Conservation (phyloP, 176 grass and related monocot species). For the Elymus sibiricus region DNA sequence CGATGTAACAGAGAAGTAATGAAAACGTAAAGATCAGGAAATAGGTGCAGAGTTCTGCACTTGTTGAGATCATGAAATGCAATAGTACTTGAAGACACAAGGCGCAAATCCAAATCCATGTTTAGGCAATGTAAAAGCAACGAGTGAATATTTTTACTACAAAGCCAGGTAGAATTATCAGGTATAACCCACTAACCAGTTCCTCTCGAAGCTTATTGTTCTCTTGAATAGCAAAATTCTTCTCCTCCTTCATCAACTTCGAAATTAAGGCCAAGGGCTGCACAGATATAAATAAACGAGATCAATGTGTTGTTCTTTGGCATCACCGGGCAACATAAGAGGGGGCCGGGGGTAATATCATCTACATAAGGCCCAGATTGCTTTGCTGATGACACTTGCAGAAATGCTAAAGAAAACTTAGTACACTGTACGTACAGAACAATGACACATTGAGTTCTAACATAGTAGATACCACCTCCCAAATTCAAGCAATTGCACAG, state of each 20-base stretch:
- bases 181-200: constrained; percentile 50
- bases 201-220: constrained; percentile 75
- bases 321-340: neutral
- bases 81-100: neutral
- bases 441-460: neutral
- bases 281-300: constrained; percentile 24
- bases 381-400: neutral
- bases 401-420: neutral
- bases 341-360: neutral
- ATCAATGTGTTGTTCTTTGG: constrained; percentile 19
- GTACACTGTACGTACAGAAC: neutral
- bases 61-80: neutral
- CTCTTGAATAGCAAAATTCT: constrained; percentile 55
- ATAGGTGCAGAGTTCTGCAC: neutral
- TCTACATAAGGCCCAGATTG: neutral
- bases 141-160: neutral
- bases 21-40: neutral
- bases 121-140: neutral
- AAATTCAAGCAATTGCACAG: neutral
- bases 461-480: neutral
- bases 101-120: neutral
- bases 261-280: constrained; percentile 53
- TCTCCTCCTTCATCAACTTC: constrained; percentile 73
- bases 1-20: neutral
- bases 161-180: neutral